These are phyloP conservation scores for Scutellaria barbata DNA, from an alignment of 257 asterid species.

Conservation along the genomic window DNA sequence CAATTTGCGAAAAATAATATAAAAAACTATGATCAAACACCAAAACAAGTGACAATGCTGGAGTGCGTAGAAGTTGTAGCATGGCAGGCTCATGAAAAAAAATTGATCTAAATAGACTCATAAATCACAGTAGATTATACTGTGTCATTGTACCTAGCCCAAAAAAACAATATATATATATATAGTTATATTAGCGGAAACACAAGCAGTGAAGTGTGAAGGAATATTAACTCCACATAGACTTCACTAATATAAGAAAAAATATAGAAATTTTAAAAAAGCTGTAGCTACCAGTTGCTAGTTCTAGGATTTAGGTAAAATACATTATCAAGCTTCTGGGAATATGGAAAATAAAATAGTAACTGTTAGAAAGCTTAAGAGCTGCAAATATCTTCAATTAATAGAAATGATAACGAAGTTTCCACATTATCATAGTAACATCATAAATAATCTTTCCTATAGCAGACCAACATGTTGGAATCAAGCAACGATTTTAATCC, in stretches of 20 bases:
- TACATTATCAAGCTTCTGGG: constrained; percentile 36
- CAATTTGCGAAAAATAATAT: constrained; percentile 3
- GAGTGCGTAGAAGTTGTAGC: constrained; percentile 21
- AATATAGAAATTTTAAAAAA: constrained; percentile 1
- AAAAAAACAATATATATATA: no score
- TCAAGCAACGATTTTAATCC: constrained; percentile 31
- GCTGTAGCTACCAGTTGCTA: constrained; percentile 13
- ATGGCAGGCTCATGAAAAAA: constrained; percentile 24
- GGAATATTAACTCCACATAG: constrained; percentile 26
- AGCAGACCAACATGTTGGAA: constrained; percentile 29
- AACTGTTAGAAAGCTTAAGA: constrained; percentile 25
- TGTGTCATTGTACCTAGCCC: constrained; percentile 22
- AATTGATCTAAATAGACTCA: constrained; percentile 9
- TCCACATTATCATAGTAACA: constrained; percentile 24
- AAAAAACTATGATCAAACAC: constrained; percentile 19
- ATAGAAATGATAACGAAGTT: constrained; percentile 25
- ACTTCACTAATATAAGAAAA: constrained; percentile 16
- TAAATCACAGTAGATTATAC: constrained; percentile 16
- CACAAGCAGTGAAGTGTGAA: constrained; percentile 16
- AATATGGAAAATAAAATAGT: not conserved
- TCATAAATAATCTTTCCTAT: constrained; percentile 9
- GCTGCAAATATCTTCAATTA: constrained; percentile 22
- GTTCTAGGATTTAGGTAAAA: constrained; percentile 19
- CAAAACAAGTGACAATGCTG: constrained; percentile 32
- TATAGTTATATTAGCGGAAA: constrained; percentile 4